Conservation (phyloP, 169 alveolate species). For the Cryptosporidium viatorum region DNA sequence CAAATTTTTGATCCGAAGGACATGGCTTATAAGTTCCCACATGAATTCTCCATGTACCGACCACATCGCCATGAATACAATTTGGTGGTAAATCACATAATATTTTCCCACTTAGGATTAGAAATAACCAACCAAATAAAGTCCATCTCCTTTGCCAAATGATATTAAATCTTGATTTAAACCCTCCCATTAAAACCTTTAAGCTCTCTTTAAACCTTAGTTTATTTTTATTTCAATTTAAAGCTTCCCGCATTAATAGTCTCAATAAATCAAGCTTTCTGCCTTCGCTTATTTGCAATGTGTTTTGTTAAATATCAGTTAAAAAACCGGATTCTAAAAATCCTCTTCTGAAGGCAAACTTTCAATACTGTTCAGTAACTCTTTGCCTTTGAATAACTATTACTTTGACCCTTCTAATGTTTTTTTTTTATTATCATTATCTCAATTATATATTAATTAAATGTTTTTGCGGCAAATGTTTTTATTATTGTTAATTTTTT, state of each 20-base stretch:
- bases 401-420: not conserved
- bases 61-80: conserved; percentile 68
- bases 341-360: not conserved
- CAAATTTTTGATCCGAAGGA: conserved; percentile 14
- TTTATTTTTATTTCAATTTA: no score
- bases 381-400: no score
- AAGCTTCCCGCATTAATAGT: not conserved
- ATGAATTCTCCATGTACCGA: conserved; percentile 58
- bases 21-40: conserved; percentile 60
- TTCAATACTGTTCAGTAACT: not conserved
- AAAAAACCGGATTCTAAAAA: not conserved
- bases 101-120: not conserved
- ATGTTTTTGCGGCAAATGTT: not conserved
- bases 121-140: not conserved
- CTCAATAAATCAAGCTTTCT: no score
- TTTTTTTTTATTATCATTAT: not conserved
- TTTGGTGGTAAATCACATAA: conserved; percentile 69
- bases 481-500: no score
- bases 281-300: no score
- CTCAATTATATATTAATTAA: no score
- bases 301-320: no score
- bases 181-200: not conserved
- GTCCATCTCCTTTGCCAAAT: not conserved
- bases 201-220: not conserved
- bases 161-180: not conserved